These are phyloP conservation scores for Zoysia pacifica DNA, from an alignment of 176 grass and related monocot genomes.

Conservation along the genomic window DNA sequence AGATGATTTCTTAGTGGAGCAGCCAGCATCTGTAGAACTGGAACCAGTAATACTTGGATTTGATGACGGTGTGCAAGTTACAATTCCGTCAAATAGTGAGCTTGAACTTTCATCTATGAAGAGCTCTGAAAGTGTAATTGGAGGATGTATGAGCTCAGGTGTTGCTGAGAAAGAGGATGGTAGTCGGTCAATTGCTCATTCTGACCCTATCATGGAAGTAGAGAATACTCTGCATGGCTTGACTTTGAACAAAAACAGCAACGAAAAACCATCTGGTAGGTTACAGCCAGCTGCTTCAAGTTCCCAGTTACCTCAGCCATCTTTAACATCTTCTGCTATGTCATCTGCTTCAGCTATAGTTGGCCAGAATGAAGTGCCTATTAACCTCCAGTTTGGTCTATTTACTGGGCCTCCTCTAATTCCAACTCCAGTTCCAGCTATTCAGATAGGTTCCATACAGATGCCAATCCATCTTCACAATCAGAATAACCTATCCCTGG, in stretches of 20 bases:
- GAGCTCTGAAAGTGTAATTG: slow-evolving; percentile 52
- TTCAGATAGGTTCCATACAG: slow-evolving; percentile 99
- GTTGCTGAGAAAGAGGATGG: slow-evolving; percentile 42
- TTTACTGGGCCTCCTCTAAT: slow-evolving; percentile 95
- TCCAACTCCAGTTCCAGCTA: slow-evolving; percentile 83
- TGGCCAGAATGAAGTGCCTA: slow-evolving; percentile 62
- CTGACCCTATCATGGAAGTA: slow-evolving; percentile 51
- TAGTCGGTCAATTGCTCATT: slow-evolving; percentile 44
- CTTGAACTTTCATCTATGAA: slow-evolving; percentile 62
- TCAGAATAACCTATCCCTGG: slow-evolving; percentile 59
- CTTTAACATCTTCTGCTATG: slow-evolving; percentile 43
- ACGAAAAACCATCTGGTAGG: slow-evolving; percentile 41
- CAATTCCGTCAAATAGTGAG: slow-evolving; percentile 62
- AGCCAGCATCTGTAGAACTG: slow-evolving; percentile 47
- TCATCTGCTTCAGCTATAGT: slow-evolving; percentile 46
- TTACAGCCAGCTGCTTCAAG: slow-evolving; percentile 44
- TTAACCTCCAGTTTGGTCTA: slow-evolving; percentile 85
- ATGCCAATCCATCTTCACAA: slow-evolving; percentile 95
- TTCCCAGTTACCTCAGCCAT: slow-evolving; percentile 51
- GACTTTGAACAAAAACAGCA: slow-evolving; percentile 41
- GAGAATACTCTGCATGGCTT: slow-evolving; percentile 66
- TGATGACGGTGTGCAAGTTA: slow-evolving; percentile 89
- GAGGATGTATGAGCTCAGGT: slow-evolving; percentile 31
- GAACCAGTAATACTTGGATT: slow-evolving; percentile 94
- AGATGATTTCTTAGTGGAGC: slow-evolving; percentile 55